phyloP scores from a whole-genome alignment of 2,329 filamentous ascomycete species.

The Botryotinia narcissicola region DNA sequence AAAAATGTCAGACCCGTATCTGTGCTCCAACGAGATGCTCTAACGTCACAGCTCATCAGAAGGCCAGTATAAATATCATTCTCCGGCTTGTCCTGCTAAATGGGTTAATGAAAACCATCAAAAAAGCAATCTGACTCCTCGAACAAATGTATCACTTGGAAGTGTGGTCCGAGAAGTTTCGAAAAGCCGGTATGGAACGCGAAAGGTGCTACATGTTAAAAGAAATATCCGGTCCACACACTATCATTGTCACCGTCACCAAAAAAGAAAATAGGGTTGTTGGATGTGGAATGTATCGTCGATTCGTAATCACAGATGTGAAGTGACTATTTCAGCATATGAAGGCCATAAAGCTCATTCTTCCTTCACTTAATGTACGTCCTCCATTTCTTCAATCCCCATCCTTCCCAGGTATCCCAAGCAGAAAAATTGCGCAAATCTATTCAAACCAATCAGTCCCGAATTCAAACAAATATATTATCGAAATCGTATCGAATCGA shows the following conservation, averaged over 20 bases:
- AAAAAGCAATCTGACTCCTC: slow-evolving; percentile 39
- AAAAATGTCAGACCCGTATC: slow-evolving; percentile 63
- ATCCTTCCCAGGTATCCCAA: slow-evolving; percentile 19
- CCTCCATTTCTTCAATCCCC: neutral
- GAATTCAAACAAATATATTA: neutral
- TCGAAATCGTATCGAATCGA: neutral
- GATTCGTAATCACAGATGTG: slow-evolving; percentile 35
- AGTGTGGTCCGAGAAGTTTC: slow-evolving; percentile 39
- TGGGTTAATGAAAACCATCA: slow-evolving; percentile 29
- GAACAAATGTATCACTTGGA: slow-evolving; percentile 35
- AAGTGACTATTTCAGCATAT: slow-evolving; percentile 37
- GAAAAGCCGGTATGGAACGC: slow-evolving; percentile 32
- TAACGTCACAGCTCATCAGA: slow-evolving; percentile 63
- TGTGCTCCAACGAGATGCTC: slow-evolving; percentile 61
- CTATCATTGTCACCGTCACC: slow-evolving; percentile 3
- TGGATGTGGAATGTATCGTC: slow-evolving; percentile 35
- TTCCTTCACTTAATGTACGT: slow-evolving; percentile 27
- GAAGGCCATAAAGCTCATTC: slow-evolving; percentile 32
- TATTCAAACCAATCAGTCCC: slow-evolving; percentile 14
- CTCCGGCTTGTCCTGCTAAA: slow-evolving; percentile 37
- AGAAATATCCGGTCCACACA: slow-evolving; percentile 6
- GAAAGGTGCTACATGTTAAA: slow-evolving; percentile 19
- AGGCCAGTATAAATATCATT: slow-evolving; percentile 44
- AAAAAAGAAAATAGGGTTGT: slow-evolving; percentile 27
- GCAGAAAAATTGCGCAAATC: slow-evolving; percentile 19